phyloP scores from a whole-genome alignment of 495 filamentous ascomycete genomes.

The Talaromyces thailandensis region DNA sequence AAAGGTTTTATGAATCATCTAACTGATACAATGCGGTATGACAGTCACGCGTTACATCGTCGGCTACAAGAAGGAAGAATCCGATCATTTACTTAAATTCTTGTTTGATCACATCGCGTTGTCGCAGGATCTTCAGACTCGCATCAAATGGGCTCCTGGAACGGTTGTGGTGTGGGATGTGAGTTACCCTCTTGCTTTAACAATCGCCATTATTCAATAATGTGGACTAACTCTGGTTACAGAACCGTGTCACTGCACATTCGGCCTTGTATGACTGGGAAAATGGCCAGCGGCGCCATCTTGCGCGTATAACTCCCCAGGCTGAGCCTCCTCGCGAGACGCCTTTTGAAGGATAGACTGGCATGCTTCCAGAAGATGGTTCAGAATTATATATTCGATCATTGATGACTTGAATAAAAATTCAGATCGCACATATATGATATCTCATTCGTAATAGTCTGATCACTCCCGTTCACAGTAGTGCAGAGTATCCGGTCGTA shows the following conservation, averaged over 20 bases:
- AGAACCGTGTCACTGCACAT: constrained; percentile 69
- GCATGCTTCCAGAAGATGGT: no score
- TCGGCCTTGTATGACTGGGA: constrained; percentile 77
- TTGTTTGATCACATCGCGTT: constrained; percentile 55
- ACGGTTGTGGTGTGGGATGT: constrained; percentile 58
- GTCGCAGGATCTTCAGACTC: constrained; percentile 48
- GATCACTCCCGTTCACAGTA: neutral
- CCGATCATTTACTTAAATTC: constrained; percentile 55
- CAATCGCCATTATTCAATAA: neutral
- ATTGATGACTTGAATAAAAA: neutral
- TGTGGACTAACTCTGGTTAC: neutral
- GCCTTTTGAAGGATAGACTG: constrained; percentile 37
- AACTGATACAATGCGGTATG: neutral
- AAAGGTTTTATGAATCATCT: neutral
- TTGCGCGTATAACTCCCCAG: constrained; percentile 79
- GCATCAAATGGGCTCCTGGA: constrained; percentile 47
- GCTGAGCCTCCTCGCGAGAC: constrained; percentile 66
- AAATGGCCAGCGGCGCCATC: constrained; percentile 66
- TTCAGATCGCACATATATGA: neutral
- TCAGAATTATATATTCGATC: no score
- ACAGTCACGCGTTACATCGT: constrained; percentile 51
- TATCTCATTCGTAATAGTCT: neutral
- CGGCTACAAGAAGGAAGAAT: constrained; percentile 61
- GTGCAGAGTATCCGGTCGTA: constrained; percentile 11
- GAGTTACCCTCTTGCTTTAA: constrained; percentile 13